Evolutionary conservation across 352 stramenopile species (phyloP).

Genomic region (Globisporangium radiosum): DNA sequence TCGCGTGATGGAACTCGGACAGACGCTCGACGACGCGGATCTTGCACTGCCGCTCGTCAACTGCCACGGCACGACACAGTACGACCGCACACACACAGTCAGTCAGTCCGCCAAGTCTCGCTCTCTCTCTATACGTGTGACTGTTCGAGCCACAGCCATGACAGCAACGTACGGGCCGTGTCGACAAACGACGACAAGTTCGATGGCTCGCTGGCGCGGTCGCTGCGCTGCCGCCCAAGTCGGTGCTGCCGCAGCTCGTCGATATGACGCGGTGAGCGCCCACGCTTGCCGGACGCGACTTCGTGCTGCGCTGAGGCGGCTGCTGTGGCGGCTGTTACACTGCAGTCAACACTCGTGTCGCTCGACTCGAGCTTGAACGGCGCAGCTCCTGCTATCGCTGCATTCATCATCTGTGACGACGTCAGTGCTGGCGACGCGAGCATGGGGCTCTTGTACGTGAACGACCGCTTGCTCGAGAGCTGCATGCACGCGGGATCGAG

Average conservation of each 20-base stretch:
- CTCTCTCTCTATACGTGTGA: background rate
- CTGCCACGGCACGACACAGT: conserved; percentile 19
- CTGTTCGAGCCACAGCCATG: conserved; percentile 1
- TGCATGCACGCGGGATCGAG: conserved; percentile 26
- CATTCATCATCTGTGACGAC: background rate
- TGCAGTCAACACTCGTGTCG: too few relatives aligned
- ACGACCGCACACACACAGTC: background rate
- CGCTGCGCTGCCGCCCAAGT: conserved; percentile 3
- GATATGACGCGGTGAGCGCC: conserved; percentile 24
- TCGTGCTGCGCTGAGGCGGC: background rate
- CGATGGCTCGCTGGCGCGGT: conserved; percentile 12
- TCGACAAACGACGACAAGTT: conserved; percentile 65
- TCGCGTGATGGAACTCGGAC: conserved; percentile 76
- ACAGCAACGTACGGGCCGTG: conserved; percentile 41
- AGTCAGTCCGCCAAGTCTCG: background rate
- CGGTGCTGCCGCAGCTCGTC: background rate
- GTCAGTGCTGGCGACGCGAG: conserved; percentile 19
- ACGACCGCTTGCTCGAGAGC: conserved; percentile 39
- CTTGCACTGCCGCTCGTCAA: conserved; percentile 84
- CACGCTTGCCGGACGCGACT: conserved; percentile 33
- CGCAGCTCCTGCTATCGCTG: background rate
- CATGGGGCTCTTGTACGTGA: conserved; percentile 49
- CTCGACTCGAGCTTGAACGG: background rate
- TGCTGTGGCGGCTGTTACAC: background rate
- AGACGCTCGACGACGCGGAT: conserved; percentile 82